Conservation (phyloP, 768 basidiomycete species). For the Suillus americanus region DNA sequence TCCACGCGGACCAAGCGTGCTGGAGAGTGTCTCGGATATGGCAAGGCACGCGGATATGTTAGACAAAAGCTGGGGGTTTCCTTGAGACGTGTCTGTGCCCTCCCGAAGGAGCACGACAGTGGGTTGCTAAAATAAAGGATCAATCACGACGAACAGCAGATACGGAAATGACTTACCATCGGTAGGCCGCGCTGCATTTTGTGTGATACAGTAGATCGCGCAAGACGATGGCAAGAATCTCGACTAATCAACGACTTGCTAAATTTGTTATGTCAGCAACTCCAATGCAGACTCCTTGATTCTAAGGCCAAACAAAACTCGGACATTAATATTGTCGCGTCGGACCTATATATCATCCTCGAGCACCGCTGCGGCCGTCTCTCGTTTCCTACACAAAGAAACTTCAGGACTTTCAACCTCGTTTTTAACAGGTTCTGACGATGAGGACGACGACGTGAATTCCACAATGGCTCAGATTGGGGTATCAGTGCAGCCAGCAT, state of each 20-base stretch:
- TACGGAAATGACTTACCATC: constrained; percentile 50
- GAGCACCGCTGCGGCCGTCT: too few relatives aligned
- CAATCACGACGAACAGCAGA: not conserved
- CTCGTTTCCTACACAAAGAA: not conserved
- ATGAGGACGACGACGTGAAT: constrained; percentile 36
- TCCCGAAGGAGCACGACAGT: constrained; percentile 95
- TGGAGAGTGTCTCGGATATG: constrained; percentile 87
- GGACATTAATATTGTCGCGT: too few relatives aligned
- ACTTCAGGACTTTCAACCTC: not conserved
- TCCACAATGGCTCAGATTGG: not conserved
- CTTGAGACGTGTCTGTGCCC: constrained; percentile 96
- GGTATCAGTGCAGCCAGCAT: not conserved
- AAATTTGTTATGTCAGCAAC: too few relatives aligned
- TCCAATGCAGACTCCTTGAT: too few relatives aligned
- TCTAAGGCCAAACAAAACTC: too few relatives aligned
- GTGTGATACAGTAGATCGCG: constrained; percentile 8
- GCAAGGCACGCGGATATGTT: constrained; percentile 98
- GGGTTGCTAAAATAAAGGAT: constrained; percentile 69
- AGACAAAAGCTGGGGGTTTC: constrained; percentile 86
- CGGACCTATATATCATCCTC: too few relatives aligned
- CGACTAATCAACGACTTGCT: too few relatives aligned
- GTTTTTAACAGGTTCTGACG: constrained; percentile 59
- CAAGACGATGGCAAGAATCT: constrained; percentile 12
- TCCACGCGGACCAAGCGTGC: constrained; percentile 94
- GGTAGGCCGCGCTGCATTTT: constrained; percentile 86